A percentile compares a stretch with the other conserved stretches of the same genome.
Conservation (phyloP, 1,284 basidiomycete species). For the Ustilago bromivora region DNA sequence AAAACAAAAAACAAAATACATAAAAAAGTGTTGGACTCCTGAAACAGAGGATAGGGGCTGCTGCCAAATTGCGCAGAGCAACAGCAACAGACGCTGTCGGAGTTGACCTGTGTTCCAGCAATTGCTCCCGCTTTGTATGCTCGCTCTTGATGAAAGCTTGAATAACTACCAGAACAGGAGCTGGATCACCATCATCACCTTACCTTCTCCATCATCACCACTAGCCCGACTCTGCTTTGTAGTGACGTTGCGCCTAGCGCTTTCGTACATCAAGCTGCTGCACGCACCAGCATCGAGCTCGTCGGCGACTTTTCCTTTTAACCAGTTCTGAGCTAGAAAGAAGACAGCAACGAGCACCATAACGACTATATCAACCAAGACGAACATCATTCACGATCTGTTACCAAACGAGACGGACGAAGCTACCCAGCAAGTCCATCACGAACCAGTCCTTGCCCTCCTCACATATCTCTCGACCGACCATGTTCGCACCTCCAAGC, state of each 20-base stretch:
- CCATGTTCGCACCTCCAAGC: conserved; percentile 54
- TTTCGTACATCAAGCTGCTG: conserved; percentile 6
- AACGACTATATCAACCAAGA: conserved; percentile 5
- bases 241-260: conserved; percentile 9
- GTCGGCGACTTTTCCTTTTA: neutral
- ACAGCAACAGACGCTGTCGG: neutral
- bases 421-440: neutral
- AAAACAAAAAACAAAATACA: neutral
- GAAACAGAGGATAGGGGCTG: conserved; percentile 9
- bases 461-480: neutral
- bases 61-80: conserved; percentile 33
- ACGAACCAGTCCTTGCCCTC: neutral
- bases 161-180: neutral
- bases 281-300: neutral
- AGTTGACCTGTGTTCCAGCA: conserved; percentile 33
- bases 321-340: neutral
- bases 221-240: neutral
- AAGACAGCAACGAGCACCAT: neutral
- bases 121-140: neutral
- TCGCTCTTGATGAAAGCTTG: neutral
- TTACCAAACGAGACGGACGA: conserved; percentile 14
- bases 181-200: conserved; percentile 5
- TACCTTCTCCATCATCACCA: conserved; percentile 7
- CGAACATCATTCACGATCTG: conserved; percentile 8
- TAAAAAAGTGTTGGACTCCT: conserved; percentile 5